These are phyloP conservation scores for Colletotrichum paranaense DNA, from an alignment of 2,329 filamentous ascomycete genomes.

Conservation along the genomic window DNA sequence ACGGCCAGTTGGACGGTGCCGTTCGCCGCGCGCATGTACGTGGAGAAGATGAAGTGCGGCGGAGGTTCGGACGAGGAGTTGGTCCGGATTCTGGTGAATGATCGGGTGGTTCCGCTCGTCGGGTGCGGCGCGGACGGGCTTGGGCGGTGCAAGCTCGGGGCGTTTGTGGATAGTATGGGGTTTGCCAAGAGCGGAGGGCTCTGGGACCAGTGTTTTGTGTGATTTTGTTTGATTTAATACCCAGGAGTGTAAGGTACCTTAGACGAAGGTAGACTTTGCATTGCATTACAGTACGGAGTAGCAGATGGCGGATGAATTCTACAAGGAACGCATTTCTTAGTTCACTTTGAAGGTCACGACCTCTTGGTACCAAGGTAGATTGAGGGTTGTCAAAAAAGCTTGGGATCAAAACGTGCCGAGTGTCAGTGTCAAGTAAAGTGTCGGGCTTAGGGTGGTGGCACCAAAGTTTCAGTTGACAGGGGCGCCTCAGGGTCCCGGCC, in stretches of 20 bases:
- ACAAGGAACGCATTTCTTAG: background rate
- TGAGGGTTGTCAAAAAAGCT: background rate
- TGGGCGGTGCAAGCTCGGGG: slow-evolving; percentile 76
- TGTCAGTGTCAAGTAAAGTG: slow-evolving; percentile 26
- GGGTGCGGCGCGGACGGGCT: slow-evolving; percentile 76
- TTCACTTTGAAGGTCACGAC: background rate
- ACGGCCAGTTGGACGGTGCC: slow-evolving; percentile 84
- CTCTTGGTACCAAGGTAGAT: too few relatives aligned
- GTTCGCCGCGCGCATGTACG: slow-evolving; percentile 83
- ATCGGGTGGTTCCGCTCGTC: slow-evolving; percentile 78
- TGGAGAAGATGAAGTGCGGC: slow-evolving; percentile 85
- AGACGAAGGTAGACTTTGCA: background rate
- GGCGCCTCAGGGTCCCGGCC: background rate
- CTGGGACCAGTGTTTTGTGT: slow-evolving; percentile 75
- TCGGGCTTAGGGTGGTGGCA: slow-evolving; percentile 3
- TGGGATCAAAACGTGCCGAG: slow-evolving; percentile 4
- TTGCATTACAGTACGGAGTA: too few relatives aligned
- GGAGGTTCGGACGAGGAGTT: slow-evolving; percentile 62
- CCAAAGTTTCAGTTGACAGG: slow-evolving; percentile 31
- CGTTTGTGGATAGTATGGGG: slow-evolving; percentile 79
- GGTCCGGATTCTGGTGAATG: slow-evolving; percentile 85
- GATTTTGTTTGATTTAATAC: slow-evolving; percentile 17
- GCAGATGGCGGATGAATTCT: background rate
- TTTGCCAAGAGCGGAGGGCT: slow-evolving; percentile 79
- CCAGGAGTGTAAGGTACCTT: slow-evolving; percentile 3